These are phyloP conservation scores for Asterochloris erici DNA, from an alignment of 139 green algal genomes.

Conservation along the genomic window DNA sequence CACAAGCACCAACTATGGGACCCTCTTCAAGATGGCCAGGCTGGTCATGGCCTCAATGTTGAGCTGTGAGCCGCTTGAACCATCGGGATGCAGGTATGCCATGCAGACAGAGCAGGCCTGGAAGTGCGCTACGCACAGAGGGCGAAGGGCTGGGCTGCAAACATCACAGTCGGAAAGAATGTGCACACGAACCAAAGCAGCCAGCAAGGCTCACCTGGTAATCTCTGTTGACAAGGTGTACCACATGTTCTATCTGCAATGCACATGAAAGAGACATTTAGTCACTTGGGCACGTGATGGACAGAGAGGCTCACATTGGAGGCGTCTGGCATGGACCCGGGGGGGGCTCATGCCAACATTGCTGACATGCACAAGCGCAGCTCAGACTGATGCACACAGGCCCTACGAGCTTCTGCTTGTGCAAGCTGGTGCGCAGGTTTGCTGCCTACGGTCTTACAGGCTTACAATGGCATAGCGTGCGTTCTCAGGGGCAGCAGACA, in stretches of 20 bases:
- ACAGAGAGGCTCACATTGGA: too few species aligned
- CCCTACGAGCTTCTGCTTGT: neutral
- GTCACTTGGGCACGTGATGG: too few species aligned
- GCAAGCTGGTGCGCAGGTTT: constrained; percentile 2
- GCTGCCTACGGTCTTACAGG: too few species aligned
- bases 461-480: constrained; percentile 20
- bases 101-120: neutral
- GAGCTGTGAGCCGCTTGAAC: neutral
- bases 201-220: constrained; percentile 27
- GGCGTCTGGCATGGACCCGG: constrained; percentile 12
- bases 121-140: neutral
- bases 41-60: too few species aligned
- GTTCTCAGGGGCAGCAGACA: constrained; percentile 77
- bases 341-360: constrained; percentile 57
- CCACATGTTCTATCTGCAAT: constrained; percentile 82
- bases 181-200: neutral
- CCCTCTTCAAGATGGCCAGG: too few species aligned
- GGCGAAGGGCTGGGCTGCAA: neutral
- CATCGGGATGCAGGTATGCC: neutral
- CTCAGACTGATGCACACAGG: neutral
- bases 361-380: neutral
- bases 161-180: neutral
- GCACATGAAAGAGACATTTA: too few species aligned
- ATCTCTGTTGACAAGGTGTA: constrained; percentile 94
- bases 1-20: too few species aligned